These are phyloP conservation scores for Neonectria neomacrospora DNA, from an alignment of 2,329 filamentous ascomycete species.

Conservation along the genomic window DNA sequence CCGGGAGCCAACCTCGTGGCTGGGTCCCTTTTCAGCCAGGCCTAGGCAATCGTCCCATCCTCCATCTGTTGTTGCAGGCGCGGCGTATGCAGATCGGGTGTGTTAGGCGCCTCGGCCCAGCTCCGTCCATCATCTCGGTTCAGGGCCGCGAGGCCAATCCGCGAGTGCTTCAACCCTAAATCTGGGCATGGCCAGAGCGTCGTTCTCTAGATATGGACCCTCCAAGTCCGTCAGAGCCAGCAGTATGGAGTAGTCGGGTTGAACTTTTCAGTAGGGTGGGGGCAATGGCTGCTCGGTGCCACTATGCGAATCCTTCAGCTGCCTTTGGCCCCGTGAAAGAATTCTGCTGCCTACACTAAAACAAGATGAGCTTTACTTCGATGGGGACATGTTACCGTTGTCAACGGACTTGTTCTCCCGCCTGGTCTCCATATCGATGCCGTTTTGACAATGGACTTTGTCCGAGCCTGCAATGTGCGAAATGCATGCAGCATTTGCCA, in stretches of 20 bases:
- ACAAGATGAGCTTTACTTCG: constrained; percentile 5
- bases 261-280: constrained; percentile 13
- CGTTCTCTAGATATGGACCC: constrained; percentile 7
- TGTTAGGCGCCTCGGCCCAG: not conserved
- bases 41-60: constrained; percentile 1
- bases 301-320: constrained; percentile 27
- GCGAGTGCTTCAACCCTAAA: not conserved
- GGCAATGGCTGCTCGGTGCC: constrained; percentile 13
- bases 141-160: constrained; percentile 2
- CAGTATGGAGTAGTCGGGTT: constrained; percentile 3
- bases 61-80: constrained; percentile 3
- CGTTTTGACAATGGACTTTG: constrained; percentile 27
- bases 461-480: constrained; percentile 35
- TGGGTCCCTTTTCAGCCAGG: constrained; percentile 2
- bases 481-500: constrained; percentile 30
- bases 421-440: constrained; percentile 13
- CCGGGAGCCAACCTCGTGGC: constrained; percentile 16
- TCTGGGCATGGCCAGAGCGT: constrained; percentile 5
- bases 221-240: constrained; percentile 14
- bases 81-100: constrained; percentile 22
- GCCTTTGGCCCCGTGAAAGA: constrained; percentile 14
- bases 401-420: constrained; percentile 27
- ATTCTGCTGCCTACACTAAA: constrained; percentile 28
- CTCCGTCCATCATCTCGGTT: constrained; percentile 5
- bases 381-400: constrained; percentile 4